Percentiles rank a stretch among this genome's conserved stretches.
Conservation (phyloP, 2,329 filamentous ascomycete genomes). For the Penicillium fuscoglaucum region DNA sequence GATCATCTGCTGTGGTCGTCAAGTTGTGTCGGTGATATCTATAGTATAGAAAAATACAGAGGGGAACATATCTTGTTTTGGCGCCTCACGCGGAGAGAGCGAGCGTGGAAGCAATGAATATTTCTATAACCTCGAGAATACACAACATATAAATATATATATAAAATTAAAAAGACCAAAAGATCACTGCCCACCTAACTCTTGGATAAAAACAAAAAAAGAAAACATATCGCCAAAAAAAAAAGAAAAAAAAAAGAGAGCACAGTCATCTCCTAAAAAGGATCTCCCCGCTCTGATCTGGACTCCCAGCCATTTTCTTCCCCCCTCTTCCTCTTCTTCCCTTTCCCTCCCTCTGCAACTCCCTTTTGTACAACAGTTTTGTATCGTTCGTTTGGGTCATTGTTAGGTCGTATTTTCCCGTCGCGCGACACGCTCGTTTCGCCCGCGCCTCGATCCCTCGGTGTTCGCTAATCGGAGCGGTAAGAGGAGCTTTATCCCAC, state of each 20-base stretch:
- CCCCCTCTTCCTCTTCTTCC: constrained; percentile 19
- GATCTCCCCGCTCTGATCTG: constrained; percentile 24
- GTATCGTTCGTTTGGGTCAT: constrained; percentile 23
- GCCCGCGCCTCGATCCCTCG: constrained; percentile 5
- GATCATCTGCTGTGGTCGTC: neutral
- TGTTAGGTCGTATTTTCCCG: constrained; percentile 21
- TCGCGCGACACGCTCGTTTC: constrained; percentile 29
- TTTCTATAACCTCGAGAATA: neutral
- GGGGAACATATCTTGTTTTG: neutral
- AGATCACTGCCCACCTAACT: neutral
- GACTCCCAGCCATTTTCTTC: constrained; percentile 25
- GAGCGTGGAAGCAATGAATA: neutral
- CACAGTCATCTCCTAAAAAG: constrained; percentile 9
- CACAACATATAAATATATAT: neutral
- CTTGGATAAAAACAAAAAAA: neutral
- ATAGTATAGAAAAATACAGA: neutral
- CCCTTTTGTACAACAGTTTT: constrained; percentile 28
- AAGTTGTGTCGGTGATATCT: neutral
- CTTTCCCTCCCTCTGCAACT: constrained; percentile 20
- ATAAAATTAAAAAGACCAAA: neutral
- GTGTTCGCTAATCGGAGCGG: constrained; percentile 24
- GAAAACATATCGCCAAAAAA: neutral
- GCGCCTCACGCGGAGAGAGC: neutral
- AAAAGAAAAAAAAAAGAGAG: neutral
- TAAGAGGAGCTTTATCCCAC: constrained; percentile 29